Evolutionary conservation across 2,329 filamentous ascomycete species (phyloP), one percentile per base, ranked within the genome.

Genomic region (Fusarium sp.): DNA sequence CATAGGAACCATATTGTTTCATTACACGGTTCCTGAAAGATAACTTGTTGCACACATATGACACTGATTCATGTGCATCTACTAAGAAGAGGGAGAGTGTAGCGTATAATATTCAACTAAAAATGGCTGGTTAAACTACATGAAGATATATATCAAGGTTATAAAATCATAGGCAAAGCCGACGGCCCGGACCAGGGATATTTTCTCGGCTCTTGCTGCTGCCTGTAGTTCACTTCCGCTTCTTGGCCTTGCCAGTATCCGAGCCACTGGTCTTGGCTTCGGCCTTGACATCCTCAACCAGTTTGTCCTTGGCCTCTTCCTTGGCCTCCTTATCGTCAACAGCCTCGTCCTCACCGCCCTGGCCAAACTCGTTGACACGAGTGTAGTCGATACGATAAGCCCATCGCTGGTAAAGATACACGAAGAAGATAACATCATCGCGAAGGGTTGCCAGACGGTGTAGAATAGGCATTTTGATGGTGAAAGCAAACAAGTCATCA

Each of bases 401-500:
- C 88, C 90, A 99, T 67, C 91, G 89, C 84, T 99, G 96, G 83
- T 99, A 99, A 7, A 99, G 76, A 83, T 98, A 99, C 64, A 99
- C 87, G 80, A 99, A 99, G 87, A 99, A 99, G 79, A 99, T 98
- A 73, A 99, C 87, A 78, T 99, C 96, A 80, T 99, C 96, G 67
- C 96, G 88, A 70, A 99, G 88, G 1, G 96, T 98, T 1, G 96
- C 94, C 54, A 99, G 86, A 18, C 96, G 90, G 82, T 99, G 96
- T 55, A 99, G 86, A 69, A 95, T 90, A 1, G 96, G 96, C 96
- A 99, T 99, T 85, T 98, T 98, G 85, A 99, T 98, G 41, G 96
- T 99, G 78, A 98, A 99, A 4, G 96, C 96, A 79, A 99, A 99
- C 35, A 99, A 86, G 79, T 99, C 96, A 82, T 99, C 96, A 80